Conservation (phyloP, 2,329 filamentous ascomycete species). For the Trichoderma cornu-damae region DNA sequence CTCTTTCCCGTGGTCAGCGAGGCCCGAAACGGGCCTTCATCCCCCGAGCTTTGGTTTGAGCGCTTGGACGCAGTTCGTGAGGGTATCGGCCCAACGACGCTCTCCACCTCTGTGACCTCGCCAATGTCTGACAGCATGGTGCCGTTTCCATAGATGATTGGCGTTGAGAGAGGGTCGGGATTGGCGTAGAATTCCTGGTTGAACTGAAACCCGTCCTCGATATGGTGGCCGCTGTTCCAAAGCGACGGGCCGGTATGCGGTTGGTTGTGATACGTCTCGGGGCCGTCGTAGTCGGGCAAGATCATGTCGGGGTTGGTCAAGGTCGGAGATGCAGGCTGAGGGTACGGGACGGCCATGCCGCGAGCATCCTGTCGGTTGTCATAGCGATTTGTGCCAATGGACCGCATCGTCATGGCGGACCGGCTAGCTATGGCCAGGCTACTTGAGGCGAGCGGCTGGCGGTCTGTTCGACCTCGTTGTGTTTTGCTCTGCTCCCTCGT, state of each 20-base stretch:
- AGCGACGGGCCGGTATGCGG: slow-evolving; percentile 48
- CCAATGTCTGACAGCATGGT: slow-evolving; percentile 65
- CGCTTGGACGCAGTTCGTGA: slow-evolving; percentile 36
- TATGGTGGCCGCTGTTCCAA: slow-evolving; percentile 46
- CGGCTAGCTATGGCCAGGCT: not conserved
- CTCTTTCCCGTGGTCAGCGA: slow-evolving; percentile 44
- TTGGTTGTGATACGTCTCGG: slow-evolving; percentile 48
- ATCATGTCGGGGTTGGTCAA: slow-evolving; percentile 95
- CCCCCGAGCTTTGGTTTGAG: slow-evolving; percentile 32
- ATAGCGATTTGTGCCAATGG: slow-evolving; percentile 26
- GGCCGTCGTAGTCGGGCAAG: slow-evolving; percentile 65
- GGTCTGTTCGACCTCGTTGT: not conserved
- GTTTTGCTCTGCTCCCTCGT: not conserved
- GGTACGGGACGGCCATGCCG: slow-evolving; percentile 34
- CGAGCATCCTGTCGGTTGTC: slow-evolving; percentile 29
- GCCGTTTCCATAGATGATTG: slow-evolving; percentile 64
- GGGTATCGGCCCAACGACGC: slow-evolving; percentile 41
- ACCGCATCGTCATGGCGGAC: slow-evolving; percentile 31
- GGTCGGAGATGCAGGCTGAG: slow-evolving; percentile 69
- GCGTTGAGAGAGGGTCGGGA: slow-evolving; percentile 48
- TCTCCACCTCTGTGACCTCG: slow-evolving; percentile 52
- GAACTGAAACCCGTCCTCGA: slow-evolving; percentile 39
- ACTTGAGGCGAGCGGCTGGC: not conserved
- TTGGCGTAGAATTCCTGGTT: slow-evolving; percentile 38
- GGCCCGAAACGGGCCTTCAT: slow-evolving; percentile 36